Conservation (phyloP, 169 alveolate genomes). For the Eimeria zaria region DNA sequence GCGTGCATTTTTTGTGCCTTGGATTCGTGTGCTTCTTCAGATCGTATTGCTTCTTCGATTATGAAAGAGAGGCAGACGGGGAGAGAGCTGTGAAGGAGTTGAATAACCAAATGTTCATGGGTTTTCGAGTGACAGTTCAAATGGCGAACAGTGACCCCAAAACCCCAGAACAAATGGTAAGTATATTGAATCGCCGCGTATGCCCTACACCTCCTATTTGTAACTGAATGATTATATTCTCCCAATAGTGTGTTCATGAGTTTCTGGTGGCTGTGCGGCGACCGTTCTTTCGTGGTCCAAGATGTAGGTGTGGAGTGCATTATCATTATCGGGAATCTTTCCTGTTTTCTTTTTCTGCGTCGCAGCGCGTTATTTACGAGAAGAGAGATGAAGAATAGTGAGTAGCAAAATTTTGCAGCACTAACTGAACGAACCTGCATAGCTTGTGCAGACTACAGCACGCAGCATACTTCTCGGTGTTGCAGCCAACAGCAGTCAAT, state of each 20-base stretch:
- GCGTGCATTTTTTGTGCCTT: too few relatives aligned
- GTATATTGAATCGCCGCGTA: neutral
- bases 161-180: conserved; percentile 76
- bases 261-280: neutral
- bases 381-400: conserved; percentile 49
- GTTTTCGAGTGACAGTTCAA: conserved; percentile 63
- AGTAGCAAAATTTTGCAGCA: neutral
- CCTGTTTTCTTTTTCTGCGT: neutral
- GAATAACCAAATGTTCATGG: conserved; percentile 67
- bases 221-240: neutral
- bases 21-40: neutral
- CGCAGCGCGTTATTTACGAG: conserved; percentile 74
- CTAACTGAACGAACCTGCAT: neutral
- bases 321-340: neutral
- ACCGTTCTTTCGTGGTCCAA: neutral
- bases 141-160: conserved; percentile 73
- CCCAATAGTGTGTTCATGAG: neutral
- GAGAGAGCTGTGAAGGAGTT: conserved; percentile 72
- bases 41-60: conserved; percentile 49
- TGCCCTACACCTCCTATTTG: neutral
- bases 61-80: conserved; percentile 48
- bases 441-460: neutral
- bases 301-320: neutral
- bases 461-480: neutral
- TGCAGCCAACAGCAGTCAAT: neutral